These are phyloP conservation scores for Russula virescens DNA, from an alignment of 768 basidiomycete genomes.

Conservation along the genomic window DNA sequence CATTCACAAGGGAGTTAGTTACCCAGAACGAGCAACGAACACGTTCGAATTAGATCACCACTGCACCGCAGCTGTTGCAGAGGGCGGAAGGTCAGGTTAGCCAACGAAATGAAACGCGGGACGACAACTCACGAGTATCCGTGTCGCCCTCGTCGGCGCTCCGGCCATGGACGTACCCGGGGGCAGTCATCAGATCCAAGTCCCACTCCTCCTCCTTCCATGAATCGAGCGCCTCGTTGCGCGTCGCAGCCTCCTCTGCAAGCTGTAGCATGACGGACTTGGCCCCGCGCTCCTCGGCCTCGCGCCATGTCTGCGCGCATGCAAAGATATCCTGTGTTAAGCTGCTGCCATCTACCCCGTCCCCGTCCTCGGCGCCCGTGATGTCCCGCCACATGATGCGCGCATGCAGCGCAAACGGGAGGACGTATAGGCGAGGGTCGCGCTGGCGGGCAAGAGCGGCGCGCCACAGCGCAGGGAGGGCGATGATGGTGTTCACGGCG, in stretches of 20 bases:
- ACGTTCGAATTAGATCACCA: background rate
- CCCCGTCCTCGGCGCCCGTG: background rate
- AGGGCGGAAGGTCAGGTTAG: background rate
- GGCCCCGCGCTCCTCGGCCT: constrained; percentile 6
- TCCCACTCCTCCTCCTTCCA: constrained; percentile 25
- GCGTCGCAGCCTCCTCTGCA: background rate
- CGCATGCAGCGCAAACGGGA: constrained; percentile 20
- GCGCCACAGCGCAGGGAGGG: constrained; percentile 1
- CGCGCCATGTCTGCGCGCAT: constrained; percentile 19
- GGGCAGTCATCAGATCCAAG: constrained; percentile 20
- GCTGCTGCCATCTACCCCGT: background rate
- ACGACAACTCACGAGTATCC: constrained; percentile 19
- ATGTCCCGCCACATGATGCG: constrained; percentile 21
- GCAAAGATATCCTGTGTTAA: constrained; percentile 16
- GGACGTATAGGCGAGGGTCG: constrained; percentile 20
- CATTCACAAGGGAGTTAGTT: too few relatives aligned
- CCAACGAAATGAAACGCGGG: background rate
- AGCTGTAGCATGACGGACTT: background rate
- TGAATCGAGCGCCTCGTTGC: constrained; percentile 13
- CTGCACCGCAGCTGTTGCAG: constrained; percentile 9
- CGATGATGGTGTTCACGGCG: background rate
- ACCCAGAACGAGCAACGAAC: too few relatives aligned
- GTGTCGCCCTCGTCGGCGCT: constrained; percentile 15
- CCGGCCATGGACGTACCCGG: constrained; percentile 23
- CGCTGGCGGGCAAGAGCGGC: constrained; percentile 2